phyloP scores from a whole-genome alignment of 2,329 filamentous ascomycete species.

The Penicillium sp. region DNA sequence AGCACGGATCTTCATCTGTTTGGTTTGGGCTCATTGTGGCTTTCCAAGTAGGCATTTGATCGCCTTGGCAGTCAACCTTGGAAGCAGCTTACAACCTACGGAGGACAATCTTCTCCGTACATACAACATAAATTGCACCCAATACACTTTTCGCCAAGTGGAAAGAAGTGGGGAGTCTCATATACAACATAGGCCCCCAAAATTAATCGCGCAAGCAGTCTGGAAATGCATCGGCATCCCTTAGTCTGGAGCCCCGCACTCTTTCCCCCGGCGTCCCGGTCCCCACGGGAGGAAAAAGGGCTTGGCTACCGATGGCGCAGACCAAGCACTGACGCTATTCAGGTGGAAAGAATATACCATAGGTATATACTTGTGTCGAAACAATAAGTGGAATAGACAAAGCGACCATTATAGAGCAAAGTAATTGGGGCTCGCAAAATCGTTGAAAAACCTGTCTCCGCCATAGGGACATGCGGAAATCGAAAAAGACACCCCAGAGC shows the following conservation, averaged over 20 bases:
- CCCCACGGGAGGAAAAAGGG: not conserved
- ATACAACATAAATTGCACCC: not conserved
- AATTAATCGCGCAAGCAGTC: conserved; percentile 2
- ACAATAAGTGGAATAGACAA: not conserved
- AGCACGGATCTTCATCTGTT: no score
- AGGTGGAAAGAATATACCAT: not conserved
- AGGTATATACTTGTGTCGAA: not conserved
- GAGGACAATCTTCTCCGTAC: no score
- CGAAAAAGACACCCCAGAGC: not conserved
- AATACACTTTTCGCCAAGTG: not conserved
- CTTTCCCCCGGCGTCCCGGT: not conserved
- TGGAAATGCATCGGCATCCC: not conserved
- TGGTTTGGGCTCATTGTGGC: not conserved
- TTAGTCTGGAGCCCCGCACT: not conserved
- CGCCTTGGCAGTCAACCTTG: not conserved
- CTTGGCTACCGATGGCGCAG: not conserved
- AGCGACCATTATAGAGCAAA: not conserved
- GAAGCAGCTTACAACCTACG: not conserved
- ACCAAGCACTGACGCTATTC: not conserved
- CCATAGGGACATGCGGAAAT: not conserved
- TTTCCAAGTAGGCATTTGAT: not conserved
- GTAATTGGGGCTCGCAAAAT: no score
- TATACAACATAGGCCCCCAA: not conserved
- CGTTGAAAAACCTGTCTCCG: no score
- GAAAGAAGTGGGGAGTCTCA: not conserved